Evolutionary conservation across 148 eudicot genomes (phyloP).

Genomic region (Vaccinium darrowii): DNA sequence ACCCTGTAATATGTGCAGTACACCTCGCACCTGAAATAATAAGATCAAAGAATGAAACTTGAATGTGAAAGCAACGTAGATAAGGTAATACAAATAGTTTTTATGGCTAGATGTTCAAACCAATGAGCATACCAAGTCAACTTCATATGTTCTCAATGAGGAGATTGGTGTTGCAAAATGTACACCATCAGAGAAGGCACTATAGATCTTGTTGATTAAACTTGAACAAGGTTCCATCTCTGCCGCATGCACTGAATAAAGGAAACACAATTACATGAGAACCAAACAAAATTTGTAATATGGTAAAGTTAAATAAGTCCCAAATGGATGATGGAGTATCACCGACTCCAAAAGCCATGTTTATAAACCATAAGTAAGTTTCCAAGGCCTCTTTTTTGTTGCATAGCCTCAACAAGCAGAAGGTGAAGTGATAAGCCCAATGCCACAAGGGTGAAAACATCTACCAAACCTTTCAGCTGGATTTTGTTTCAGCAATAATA

Average conservation of each 20-base stretch:
- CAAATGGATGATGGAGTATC: background rate
- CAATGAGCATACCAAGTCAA: constrained; percentile 59
- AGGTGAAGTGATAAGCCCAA: background rate
- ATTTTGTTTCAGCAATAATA: background rate
- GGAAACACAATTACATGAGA: background rate
- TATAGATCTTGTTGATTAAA: constrained; percentile 53
- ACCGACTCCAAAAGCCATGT: background rate
- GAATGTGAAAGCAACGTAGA: background rate
- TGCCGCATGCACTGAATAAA: constrained; percentile 17
- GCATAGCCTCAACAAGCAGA: constrained; percentile 5
- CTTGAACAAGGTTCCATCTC: constrained; percentile 52
- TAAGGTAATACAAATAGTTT: background rate
- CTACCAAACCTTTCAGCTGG: background rate
- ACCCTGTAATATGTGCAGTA: constrained; percentile 77
- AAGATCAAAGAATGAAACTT: background rate
- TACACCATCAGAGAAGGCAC: constrained; percentile 35
- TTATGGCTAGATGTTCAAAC: background rate
- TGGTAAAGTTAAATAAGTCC: background rate
- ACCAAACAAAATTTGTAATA: background rate
- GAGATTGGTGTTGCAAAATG: constrained; percentile 60
- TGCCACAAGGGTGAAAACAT: constrained; percentile 1
- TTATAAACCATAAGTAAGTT: background rate
- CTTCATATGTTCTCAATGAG: constrained; percentile 55
- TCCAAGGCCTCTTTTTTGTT: constrained; percentile 1
- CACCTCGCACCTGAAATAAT: constrained; percentile 60